Conservation (phyloP, 2,329 filamentous ascomycete genomes). For the Penicillium sp. region DNA sequence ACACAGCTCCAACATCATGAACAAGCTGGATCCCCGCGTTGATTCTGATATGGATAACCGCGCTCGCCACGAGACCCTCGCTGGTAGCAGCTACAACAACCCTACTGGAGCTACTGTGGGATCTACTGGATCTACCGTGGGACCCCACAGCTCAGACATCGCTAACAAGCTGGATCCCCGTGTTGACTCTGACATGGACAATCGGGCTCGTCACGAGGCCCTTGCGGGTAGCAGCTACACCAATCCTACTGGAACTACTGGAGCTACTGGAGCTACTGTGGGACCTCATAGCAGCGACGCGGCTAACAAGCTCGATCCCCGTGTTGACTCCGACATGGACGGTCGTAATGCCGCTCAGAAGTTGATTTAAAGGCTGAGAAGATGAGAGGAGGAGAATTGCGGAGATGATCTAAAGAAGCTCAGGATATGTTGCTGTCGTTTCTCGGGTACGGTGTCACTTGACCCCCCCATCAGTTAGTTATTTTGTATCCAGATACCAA, state of each 20-base stretch:
- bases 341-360: neutral
- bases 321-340: slow-evolving; percentile 3
- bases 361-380: no score
- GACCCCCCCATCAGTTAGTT: no score
- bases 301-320: slow-evolving; percentile 5
- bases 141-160: neutral
- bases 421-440: no score
- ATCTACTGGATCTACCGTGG: neutral
- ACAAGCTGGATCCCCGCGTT: slow-evolving; percentile 15
- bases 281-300: neutral
- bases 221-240: slow-evolving; percentile 6
- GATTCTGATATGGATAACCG: slow-evolving; percentile 7
- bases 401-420: no score
- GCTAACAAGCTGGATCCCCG: slow-evolving; percentile 6
- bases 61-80: neutral
- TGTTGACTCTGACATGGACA: slow-evolving; percentile 2
- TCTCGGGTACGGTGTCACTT: no score
- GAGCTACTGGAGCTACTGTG: neutral
- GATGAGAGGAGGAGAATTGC: no score
- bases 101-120: neutral
- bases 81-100: slow-evolving; percentile 6
- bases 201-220: neutral
- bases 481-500: no score
- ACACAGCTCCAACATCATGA: slow-evolving; percentile 3
- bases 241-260: neutral